Conservation (phyloP, 768 basidiomycete genomes). For the Xerocomellus chrysenteron region DNA sequence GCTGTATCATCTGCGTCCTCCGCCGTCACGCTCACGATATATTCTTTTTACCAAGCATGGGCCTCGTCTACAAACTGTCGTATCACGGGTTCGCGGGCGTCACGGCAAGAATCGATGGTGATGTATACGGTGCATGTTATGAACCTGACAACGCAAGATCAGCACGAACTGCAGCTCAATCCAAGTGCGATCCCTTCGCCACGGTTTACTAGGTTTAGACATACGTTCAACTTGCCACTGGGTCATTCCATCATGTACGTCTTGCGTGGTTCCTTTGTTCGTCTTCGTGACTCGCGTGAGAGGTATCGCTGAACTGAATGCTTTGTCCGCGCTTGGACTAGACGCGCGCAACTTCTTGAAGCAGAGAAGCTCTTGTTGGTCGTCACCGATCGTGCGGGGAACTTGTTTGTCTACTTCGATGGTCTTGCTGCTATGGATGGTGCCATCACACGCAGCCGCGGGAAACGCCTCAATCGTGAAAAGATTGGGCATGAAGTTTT, state of each 20-base stretch:
- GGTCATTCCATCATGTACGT: constrained; percentile 22
- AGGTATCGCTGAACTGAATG: background rate
- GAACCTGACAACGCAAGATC: constrained; percentile 29
- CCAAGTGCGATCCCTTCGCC: no score
- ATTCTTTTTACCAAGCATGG: background rate
- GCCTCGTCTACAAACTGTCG: background rate
- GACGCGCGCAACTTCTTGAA: constrained; percentile 42
- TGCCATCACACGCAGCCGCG: constrained; percentile 27
- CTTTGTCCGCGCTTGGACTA: constrained; percentile 2
- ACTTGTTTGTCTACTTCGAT: constrained; percentile 43
- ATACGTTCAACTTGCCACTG: background rate
- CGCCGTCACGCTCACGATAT: background rate
- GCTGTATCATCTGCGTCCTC: background rate
- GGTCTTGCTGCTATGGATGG: constrained; percentile 27
- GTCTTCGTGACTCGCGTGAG: no score
- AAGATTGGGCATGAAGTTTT: constrained; percentile 47
- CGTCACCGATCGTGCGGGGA: constrained; percentile 34
- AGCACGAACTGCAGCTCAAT: constrained; percentile 15
- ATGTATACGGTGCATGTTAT: constrained; percentile 26
- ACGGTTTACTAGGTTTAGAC: no score
- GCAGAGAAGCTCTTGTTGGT: constrained; percentile 44
- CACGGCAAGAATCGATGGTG: constrained; percentile 14
- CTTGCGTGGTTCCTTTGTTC: background rate
- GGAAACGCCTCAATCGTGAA: constrained; percentile 40
- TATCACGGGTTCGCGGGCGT: constrained; percentile 3